Conservation (phyloP, 169 alveolate species). For the Plasmodium knowlesi region DNA sequence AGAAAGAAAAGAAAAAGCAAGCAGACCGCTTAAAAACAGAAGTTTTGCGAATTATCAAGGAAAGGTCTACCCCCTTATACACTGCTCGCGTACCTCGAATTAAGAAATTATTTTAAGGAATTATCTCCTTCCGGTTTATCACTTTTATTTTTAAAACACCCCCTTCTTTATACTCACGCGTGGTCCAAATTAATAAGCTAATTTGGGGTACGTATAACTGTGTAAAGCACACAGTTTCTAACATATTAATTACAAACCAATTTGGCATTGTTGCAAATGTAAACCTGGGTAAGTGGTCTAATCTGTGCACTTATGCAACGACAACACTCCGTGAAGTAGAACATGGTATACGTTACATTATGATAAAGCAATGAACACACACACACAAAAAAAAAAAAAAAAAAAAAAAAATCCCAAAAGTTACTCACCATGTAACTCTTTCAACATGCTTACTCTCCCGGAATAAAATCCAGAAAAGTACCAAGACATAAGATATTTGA, state of each 20-base stretch:
- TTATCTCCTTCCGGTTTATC: not conserved
- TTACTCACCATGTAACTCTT: constrained; percentile 35
- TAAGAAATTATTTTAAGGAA: constrained; percentile 3
- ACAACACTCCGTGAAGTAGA: not conserved
- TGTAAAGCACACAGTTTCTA: not conserved
- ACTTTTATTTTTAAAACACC: not conserved
- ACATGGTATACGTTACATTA: not conserved
- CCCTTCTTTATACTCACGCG: not conserved
- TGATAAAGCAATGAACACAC: not conserved
- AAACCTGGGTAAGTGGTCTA: not conserved
- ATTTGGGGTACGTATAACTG: not conserved
- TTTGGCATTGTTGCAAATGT: not conserved
- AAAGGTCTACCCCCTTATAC: not conserved
- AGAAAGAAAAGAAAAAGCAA: not conserved
- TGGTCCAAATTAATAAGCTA: not conserved
- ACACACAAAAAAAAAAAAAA: constrained; percentile 11
- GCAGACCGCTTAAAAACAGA: not conserved
- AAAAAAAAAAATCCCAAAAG: constrained; percentile 13
- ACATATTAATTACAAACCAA: not conserved
- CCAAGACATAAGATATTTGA: constrained; percentile 76
- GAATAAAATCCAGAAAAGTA: constrained; percentile 73
- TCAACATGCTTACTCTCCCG: constrained; percentile 64
- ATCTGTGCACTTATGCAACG: not conserved
- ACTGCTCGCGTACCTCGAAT: not conserved
- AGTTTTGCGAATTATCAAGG: not conserved